Evolutionary conservation across 2,329 filamentous ascomycete species (phyloP), one percentile per base, ranked within the genome.

Genomic region (Fusarium citri): DNA sequence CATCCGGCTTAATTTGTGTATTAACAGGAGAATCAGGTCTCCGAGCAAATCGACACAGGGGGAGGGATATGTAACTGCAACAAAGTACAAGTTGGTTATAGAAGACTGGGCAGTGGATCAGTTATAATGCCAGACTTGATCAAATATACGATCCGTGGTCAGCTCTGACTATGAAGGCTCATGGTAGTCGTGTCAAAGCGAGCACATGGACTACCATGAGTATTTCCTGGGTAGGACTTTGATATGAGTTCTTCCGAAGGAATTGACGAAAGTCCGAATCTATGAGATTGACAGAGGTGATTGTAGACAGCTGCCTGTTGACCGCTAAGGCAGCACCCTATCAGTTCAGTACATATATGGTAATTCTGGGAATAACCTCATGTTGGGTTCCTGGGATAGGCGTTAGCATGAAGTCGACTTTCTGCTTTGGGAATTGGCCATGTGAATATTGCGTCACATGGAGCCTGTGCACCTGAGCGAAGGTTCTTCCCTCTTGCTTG

Each of bases 391-490:
- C 28, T 41, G 62, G 60, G 57, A 70, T 34, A 30, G 20, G 15
- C 26, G 28, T 11, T 30, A 12, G 31, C 41, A 40, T 53, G 47
- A 61, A 69, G 58, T 56, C 48, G n/a, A 41, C 15, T 42, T 41
- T 55, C 37, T 20, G 16, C 14, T 41, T 40, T n/a, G 40, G 30
- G 31, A 34, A 26, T 42, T 51, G 59, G 45, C 73, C 66, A 68
- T 74, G 69, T 74, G 72, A 69, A 68, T 64, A 68, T 66, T 68
- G 64, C 71, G 66, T 79, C 78, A 79, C 76, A 77, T 78, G 78
- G 78, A 63, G 30, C 20, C 14, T 26, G 61, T 49, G 59, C 60
- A 57, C 45, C 59, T 48, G 63, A 58, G 25, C 40, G 31, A 56
- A 46, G 41, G 22, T 16, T 58, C 40, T 63, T 28, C 18, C 42